Evolutionary conservation across 2,329 filamentous ascomycete genomes (phyloP).

Genomic region (Piedraia hortae): DNA sequence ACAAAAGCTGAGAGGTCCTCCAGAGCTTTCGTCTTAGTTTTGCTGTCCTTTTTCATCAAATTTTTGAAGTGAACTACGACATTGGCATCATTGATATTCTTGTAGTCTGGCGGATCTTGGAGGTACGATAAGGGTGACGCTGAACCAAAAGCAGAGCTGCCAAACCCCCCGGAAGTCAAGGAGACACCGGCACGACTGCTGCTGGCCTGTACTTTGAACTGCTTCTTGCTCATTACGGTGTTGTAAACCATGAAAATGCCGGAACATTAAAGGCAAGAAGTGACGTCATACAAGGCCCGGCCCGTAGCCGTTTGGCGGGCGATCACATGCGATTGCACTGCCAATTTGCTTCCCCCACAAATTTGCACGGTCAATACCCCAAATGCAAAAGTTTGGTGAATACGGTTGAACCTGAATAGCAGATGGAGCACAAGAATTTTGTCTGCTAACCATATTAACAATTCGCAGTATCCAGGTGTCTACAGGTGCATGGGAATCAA

Average conservation of each 20-base stretch:
- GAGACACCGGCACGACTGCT: constrained; percentile 27
- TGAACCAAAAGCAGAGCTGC: constrained; percentile 17
- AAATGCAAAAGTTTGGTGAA: too few relatives aligned
- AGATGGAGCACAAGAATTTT: too few relatives aligned
- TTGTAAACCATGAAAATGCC: constrained; percentile 25
- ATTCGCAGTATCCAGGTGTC: too few relatives aligned
- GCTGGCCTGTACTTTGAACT: constrained; percentile 33
- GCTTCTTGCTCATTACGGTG: constrained; percentile 34
- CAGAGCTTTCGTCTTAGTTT: constrained; percentile 68
- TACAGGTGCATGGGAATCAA: too few relatives aligned
- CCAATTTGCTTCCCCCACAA: too few relatives aligned
- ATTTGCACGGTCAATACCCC: too few relatives aligned
- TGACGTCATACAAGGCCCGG: too few relatives aligned
- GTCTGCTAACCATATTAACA: too few relatives aligned
- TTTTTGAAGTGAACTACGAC: constrained; percentile 82
- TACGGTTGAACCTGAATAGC: too few relatives aligned
- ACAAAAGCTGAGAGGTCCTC: constrained; percentile 53
- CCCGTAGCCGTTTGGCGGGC: too few relatives aligned
- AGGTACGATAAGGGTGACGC: constrained; percentile 49
- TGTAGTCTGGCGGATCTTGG: constrained; percentile 57
- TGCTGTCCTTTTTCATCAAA: constrained; percentile 71
- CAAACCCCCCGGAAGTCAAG: constrained; percentile 14
- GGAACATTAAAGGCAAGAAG: too few relatives aligned
- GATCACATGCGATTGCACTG: too few relatives aligned
- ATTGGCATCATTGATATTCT: constrained; percentile 48